Evolutionary conservation across 345 rosid genomes (phyloP).

Genomic region (Balakata baccata): DNA sequence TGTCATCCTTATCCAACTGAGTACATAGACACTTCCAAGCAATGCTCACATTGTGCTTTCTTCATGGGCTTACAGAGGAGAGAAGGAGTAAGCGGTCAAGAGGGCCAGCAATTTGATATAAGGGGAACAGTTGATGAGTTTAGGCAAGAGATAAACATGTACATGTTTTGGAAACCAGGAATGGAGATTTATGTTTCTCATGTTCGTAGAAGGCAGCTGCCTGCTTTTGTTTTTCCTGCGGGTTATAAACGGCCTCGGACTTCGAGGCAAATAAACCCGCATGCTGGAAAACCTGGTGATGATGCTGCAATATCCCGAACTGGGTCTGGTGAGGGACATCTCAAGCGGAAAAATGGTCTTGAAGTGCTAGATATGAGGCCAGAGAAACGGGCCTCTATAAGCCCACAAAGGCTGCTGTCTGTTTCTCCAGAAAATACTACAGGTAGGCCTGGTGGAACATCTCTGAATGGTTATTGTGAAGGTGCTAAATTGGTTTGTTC

Average conservation of each 20-base stretch:
- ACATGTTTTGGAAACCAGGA: slow-evolving; percentile 68
- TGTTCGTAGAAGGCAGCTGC: slow-evolving; percentile 67
- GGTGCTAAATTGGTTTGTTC: slow-evolving; percentile 26
- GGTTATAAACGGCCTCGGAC: slow-evolving; percentile 51
- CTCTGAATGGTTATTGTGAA: slow-evolving; percentile 35
- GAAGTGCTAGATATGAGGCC: slow-evolving; percentile 39
- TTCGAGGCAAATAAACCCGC: slow-evolving; percentile 48
- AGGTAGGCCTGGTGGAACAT: slow-evolving; percentile 36
- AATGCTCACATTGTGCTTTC: slow-evolving; percentile 58
- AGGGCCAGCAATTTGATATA: slow-evolving; percentile 75
- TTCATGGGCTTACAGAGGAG: slow-evolving; percentile 76
- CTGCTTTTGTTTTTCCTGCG: slow-evolving; percentile 62
- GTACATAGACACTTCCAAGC: slow-evolving; percentile 49
- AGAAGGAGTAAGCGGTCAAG: slow-evolving; percentile 57
- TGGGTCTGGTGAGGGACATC: slow-evolving; percentile 43
- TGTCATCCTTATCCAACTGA: slow-evolving; percentile 74
- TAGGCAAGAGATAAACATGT: slow-evolving; percentile 52
- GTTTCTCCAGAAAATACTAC: slow-evolving; percentile 45
- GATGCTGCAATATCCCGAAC: slow-evolving; percentile 33
- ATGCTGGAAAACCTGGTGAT: slow-evolving; percentile 43
- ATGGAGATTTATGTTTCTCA: slow-evolving; percentile 69
- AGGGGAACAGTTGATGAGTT: slow-evolving; percentile 64
- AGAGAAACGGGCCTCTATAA: slow-evolving; percentile 43
- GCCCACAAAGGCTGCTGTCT: slow-evolving; percentile 43
- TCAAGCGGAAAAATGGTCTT: slow-evolving; percentile 45